These are phyloP conservation scores for Capillidium heterosporum DNA, from an alignment of 371 early-diverging fungal species.

Conservation along the genomic window DNA sequence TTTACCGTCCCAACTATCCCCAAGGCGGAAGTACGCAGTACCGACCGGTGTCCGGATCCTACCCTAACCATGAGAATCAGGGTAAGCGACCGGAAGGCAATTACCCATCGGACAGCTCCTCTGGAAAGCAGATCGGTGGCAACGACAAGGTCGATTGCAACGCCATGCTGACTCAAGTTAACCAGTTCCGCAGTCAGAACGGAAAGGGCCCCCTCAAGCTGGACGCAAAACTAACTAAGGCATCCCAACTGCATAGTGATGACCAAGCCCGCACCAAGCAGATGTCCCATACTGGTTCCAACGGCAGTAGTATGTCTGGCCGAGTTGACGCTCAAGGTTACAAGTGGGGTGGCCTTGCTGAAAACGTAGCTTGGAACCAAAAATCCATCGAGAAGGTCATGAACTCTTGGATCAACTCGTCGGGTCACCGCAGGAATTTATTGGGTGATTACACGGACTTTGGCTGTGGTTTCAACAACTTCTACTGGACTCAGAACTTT, in stretches of 20 bases:
- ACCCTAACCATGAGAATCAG: no score
- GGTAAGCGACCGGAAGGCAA: no score
- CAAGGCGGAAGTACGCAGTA: no score
- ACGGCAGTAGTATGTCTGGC: background rate
- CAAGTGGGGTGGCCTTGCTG: background rate
- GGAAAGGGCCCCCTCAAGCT: background rate
- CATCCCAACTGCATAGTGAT: slow-evolving; percentile 16
- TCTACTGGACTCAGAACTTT: slow-evolving; percentile 4
- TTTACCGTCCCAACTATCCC: no score
- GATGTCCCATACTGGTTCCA: slow-evolving; percentile 15
- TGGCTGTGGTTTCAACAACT: background rate
- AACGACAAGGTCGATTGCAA: slow-evolving; percentile 6
- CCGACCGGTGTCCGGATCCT: no score
- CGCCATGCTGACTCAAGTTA: background rate
- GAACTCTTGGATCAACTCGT: background rate
- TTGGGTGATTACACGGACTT: background rate
- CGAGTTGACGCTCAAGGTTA: background rate
- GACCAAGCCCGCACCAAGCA: slow-evolving; percentile 10
- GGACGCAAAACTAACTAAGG: slow-evolving; percentile 3
- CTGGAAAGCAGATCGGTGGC: no score
- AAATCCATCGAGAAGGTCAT: background rate
- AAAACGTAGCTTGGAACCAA: background rate
- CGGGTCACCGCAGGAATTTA: background rate
- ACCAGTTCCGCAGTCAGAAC: background rate
- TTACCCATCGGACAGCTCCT: no score